Evolutionary conservation across 257 asterid species (phyloP).

Genomic region (Cordia subcordata): DNA sequence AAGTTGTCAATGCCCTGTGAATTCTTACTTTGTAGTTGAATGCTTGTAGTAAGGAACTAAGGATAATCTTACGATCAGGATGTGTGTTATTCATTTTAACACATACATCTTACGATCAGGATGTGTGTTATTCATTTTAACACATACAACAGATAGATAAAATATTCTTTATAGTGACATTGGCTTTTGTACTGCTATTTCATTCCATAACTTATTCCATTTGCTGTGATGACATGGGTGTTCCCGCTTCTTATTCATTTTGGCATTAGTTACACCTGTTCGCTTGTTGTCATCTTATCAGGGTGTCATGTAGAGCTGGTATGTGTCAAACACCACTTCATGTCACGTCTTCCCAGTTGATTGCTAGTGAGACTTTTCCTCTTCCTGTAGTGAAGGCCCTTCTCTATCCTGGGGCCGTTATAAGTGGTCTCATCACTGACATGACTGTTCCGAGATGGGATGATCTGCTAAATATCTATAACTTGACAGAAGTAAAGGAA

Average conservation of each 20-base stretch:
- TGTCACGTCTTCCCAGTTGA: conserved; percentile 84
- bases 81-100: neutral
- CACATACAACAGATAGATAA: neutral
- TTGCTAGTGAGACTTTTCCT: conserved; percentile 78
- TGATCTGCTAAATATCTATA: conserved; percentile 53
- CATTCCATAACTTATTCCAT: neutral
- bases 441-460: conserved; percentile 74
- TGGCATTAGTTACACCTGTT: conserved; percentile 5
- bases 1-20: too few species aligned
- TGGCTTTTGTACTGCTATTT: neutral
- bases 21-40: too few species aligned
- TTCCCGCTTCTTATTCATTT: neutral
- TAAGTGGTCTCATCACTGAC: conserved; percentile 42
- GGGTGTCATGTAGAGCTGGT: conserved; percentile 95
- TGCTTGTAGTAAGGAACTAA: too few species aligned
- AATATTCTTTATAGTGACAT: neutral
- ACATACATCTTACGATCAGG: too few species aligned
- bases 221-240: neutral
- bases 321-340: conserved; percentile 81
- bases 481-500: conserved; percentile 68
- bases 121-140: neutral
- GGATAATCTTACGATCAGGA: too few species aligned
- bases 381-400: conserved; percentile 76
- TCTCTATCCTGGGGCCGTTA: conserved; percentile 88
- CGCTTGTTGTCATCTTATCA: conserved; percentile 17